Evolutionary conservation across 2,329 filamentous ascomycete species (phyloP), one percentile per base, ranked within the genome.

Genomic region (Nemania sp.): DNA sequence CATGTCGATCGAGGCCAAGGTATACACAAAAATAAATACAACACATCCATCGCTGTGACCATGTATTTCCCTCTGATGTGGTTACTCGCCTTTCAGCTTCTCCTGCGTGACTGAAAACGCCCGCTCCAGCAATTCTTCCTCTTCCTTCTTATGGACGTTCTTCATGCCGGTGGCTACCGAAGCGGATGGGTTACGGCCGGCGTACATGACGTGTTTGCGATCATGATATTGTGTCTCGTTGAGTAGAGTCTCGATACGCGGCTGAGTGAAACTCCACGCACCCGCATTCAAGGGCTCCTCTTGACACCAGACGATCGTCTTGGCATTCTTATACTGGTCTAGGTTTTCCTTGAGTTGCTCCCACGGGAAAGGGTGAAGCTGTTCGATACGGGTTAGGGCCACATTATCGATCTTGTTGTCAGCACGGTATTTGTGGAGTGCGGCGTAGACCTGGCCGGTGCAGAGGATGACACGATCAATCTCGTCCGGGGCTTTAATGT

Each of bases 321-420:
- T 91, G 70, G 94, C 94, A 78, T 99, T 99, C 75, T 93, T 92
- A 83, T 99, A 99, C 77, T 82, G 87, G 82, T 99, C 94, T 56
- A 99, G 85, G 82, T 98, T 98, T 78, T 98, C 94, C 82, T 90
- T 91, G 57, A 99, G 87, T 78, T 95, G 92, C 71, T 93, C 88
- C 94, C 95, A 99, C 53, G 95, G 95, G 91, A 99, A 99, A 72
- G 95, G 95, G 81, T 99, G 93, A 63, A 99, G 86, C 81, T 99
- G 95, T 82, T 99, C 95, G 68, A 99, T 87, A 74, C 95, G 92
- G 20, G 93, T 97, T 75, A 99, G 89, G 73, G 94, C 95, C 18
- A 94, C 90, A 75, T 97, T 89, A 78, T 92, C 92, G 75, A 97
- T 86, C 67, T 90, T 88, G 75, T 96, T 90, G 65, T 92, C 85